Base-by-base conservation (phyloP, 2,329 filamentous ascomycete genomes). In the Sarocladium oryzae region DNA sequence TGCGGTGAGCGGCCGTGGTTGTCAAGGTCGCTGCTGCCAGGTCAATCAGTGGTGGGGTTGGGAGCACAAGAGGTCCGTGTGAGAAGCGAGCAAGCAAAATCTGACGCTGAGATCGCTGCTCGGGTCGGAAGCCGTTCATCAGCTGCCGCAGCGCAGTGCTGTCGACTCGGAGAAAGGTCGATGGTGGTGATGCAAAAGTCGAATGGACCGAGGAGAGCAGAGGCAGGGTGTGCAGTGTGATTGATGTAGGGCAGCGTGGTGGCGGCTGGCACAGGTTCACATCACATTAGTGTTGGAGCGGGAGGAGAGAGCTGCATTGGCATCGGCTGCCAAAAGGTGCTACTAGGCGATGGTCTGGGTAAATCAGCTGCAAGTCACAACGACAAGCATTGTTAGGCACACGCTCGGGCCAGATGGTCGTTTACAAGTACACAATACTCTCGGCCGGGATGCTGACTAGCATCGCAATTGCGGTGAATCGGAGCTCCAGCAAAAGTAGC, bases 31-130 rank as follows among this genome's bases (percentile, higher is more conserved):
- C 20, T 43, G 40, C 11, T 4, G n/a, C n/a, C n/a, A n/a, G 43
- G 21, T 48, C 43, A 32, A 48, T 24, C 26, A 26, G 20, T 48
- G 43, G 43, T 48, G 43, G 43, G 43, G 43, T 48, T 28, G 26
- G 10, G 16, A 33, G 10, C 28, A 23, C 37, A 43, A 10, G 8
- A 26, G 13, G 43, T 21, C n/a, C 26, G 21, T 21, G 16, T 21
- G 26, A 33, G 20, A 16, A n/a, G 43, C 23, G 33, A 45, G 24
- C 4, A 33, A n/a, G 20, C 4, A 20, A 32, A n/a, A 33, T 7
- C 13, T 30, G 28, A 30, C 28, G 33, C 10, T 5, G 20, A 15
- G 26, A 3, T 33, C 16, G 16, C 11, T 13, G 16, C 13, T 43
- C 40, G 4, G n/a, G 10, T 28, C 21, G 10, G n/a, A 9, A 33